phyloP scores from a whole-genome alignment of 768 basidiomycete genomes.

The Trametes gibbosa region DNA sequence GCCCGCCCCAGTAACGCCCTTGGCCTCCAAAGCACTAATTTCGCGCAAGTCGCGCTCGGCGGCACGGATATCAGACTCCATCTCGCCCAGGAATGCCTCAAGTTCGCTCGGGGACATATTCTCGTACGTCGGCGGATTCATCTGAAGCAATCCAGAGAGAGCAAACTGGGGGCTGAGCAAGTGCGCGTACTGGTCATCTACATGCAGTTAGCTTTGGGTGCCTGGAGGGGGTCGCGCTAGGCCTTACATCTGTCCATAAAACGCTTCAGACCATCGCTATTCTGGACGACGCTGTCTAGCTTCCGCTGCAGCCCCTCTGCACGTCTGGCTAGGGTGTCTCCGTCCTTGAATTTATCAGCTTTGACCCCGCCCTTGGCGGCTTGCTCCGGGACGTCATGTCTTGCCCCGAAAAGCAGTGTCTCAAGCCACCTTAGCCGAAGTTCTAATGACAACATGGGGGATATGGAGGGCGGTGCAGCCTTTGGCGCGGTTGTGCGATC shows the following conservation, averaged over 20 bases:
- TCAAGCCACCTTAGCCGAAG: conserved; percentile 79
- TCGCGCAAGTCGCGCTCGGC: conserved; percentile 82
- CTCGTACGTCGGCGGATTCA: conserved; percentile 51
- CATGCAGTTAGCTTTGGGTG: not conserved
- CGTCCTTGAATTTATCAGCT: conserved; percentile 38
- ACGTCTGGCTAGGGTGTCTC: conserved; percentile 55
- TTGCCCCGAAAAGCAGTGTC: conserved; percentile 67
- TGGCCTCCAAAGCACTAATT: conserved; percentile 66
- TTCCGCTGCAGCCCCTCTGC: conserved; percentile 60
- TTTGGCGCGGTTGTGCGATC: conserved; percentile 2
- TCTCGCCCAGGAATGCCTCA: conserved; percentile 68
- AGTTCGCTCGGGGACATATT: conserved; percentile 67
- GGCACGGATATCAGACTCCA: conserved; percentile 81
- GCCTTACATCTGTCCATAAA: conserved; percentile 74
- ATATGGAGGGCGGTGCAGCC: conserved; percentile 41
- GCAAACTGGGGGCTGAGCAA: conserved; percentile 75
- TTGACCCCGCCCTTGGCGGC: conserved; percentile 33
- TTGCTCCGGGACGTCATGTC: conserved; percentile 42
- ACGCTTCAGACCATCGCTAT: conserved; percentile 67
- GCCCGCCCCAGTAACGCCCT: conserved; percentile 70
- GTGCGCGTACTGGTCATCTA: conserved; percentile 77
- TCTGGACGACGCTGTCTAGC: conserved; percentile 56
- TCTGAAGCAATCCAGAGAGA: conserved; percentile 58
- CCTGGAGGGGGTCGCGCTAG: not conserved
- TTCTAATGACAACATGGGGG: conserved; percentile 68